A percentile compares a stretch with the other conserved stretches of the same genome.
These are phyloP conservation scores for Aplosporella prunicola DNA, from an alignment of 2,329 filamentous ascomycete species.

Conservation along the genomic window DNA sequence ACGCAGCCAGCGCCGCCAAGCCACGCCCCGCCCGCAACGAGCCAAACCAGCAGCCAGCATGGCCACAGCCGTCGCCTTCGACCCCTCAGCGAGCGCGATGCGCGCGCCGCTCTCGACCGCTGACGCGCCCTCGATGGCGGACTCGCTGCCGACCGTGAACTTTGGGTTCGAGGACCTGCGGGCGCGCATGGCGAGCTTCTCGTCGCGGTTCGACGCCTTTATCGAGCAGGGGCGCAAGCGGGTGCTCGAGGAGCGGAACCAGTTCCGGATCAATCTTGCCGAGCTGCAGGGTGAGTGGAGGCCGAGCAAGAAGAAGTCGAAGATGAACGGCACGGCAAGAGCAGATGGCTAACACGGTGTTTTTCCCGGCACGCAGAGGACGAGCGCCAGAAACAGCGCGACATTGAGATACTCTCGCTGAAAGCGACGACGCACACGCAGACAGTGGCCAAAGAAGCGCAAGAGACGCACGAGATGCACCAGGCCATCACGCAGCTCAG, in stretches of 20 bases:
- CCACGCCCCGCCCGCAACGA: too few species aligned
- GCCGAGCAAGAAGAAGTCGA: neutral
- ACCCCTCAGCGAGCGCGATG: constrained; percentile 54
- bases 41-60: too few species aligned
- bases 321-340: neutral
- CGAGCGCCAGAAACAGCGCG: constrained; percentile 77
- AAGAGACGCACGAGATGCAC: constrained; percentile 60
- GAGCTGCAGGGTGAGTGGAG: constrained; percentile 68
- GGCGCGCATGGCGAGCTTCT: constrained; percentile 91
- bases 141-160: constrained; percentile 77
- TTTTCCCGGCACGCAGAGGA: constrained; percentile 72
- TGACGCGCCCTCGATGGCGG: constrained; percentile 57
- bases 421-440: constrained; percentile 63
- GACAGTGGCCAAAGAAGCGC: constrained; percentile 64
- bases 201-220: constrained; percentile 79
- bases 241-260: constrained; percentile 85
- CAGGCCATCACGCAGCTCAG: constrained; percentile 48
- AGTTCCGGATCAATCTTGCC: constrained; percentile 81
- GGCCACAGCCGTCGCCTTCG: constrained; percentile 55
- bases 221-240: constrained; percentile 86
- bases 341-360: too few species aligned
- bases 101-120: constrained; percentile 48
- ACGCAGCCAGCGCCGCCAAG: too few species aligned
- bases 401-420: constrained; percentile 72
- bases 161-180: constrained; percentile 95